Conservation (phyloP, 2,329 filamentous ascomycete species). For the Drechslerella dactyloides region DNA sequence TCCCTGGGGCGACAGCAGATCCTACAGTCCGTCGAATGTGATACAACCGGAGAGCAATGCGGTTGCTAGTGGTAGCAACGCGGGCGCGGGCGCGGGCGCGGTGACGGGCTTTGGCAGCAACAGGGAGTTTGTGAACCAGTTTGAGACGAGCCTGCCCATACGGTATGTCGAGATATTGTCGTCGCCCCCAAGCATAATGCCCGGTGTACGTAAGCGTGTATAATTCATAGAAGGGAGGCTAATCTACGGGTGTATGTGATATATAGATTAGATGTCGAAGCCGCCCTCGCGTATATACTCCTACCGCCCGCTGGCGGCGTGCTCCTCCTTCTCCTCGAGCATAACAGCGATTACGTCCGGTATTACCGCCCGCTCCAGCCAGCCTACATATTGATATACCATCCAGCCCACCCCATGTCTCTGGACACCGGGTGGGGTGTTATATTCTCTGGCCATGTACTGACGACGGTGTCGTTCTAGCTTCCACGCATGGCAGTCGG, state of each 20-base stretch:
- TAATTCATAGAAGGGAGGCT: too few species aligned
- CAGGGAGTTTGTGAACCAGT: slow-evolving; percentile 73
- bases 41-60: slow-evolving; percentile 54
- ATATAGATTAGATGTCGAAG: slow-evolving; percentile 77
- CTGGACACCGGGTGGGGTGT: slow-evolving; percentile 6
- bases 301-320: slow-evolving; percentile 86
- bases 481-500: slow-evolving; percentile 96
- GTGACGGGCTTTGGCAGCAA: slow-evolving; percentile 56
- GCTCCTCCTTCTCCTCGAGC: slow-evolving; percentile 80
- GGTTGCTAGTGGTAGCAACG: slow-evolving; percentile 57
- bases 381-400: too few species aligned
- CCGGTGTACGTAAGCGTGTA: too few species aligned
- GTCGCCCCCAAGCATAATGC: too few species aligned
- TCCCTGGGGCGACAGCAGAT: slow-evolving; percentile 53
- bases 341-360: slow-evolving; percentile 97
- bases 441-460: not conserved
- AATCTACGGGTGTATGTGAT: not conserved
- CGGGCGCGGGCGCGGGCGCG: slow-evolving; percentile 57
- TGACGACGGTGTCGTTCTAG: slow-evolving; percentile 60
- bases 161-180: slow-evolving; percentile 59
- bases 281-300: slow-evolving; percentile 83
- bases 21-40: slow-evolving; percentile 55
- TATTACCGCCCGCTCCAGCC: too few species aligned
- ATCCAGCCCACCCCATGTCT: slow-evolving; percentile 34
- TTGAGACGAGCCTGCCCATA: slow-evolving; percentile 87